phyloP scores from a whole-genome alignment of 2,329 filamentous ascomycete species.

The Penicillium sp. region DNA sequence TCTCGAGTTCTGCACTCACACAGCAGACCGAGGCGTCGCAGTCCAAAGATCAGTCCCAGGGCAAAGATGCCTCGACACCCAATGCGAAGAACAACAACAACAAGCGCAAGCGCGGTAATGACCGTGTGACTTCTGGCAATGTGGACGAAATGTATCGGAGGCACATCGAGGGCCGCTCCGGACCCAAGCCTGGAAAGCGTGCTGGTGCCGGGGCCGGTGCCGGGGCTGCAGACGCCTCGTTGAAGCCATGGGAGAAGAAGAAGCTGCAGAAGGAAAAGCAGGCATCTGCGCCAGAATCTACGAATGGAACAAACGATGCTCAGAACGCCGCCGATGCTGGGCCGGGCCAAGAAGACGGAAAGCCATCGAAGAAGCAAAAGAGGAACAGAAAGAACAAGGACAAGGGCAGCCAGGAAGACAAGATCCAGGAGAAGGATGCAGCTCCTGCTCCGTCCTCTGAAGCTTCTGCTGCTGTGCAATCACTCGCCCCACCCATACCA shows the following conservation, averaged over 20 bases:
- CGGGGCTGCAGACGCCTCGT: conserved; percentile 14
- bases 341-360: conserved; percentile 27
- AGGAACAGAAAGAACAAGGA: conserved; percentile 34
- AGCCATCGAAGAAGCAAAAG: conserved; percentile 27
- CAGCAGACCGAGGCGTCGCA: conserved; percentile 61
- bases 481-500: conserved; percentile 37
- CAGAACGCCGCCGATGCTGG: conserved; percentile 16
- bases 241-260: conserved; percentile 28
- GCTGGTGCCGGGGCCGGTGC: neutral
- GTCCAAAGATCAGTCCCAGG: conserved; percentile 55
- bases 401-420: conserved; percentile 24
- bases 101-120: conserved; percentile 49
- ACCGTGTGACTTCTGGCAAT: conserved; percentile 61
- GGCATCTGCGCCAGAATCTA: conserved; percentile 16
- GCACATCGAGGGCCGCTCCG: conserved; percentile 65
- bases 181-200: conserved; percentile 38
- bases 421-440: conserved; percentile 16
- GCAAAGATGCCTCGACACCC: conserved; percentile 23
- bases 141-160: conserved; percentile 73
- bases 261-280: conserved; percentile 30
- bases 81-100: conserved; percentile 40
- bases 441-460: conserved; percentile 10
- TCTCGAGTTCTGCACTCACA: conserved; percentile 68
- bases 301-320: conserved; percentile 20
- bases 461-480: conserved; percentile 6